Conservation (phyloP, 306 rosid genomes). For the Vigna nakashimae region DNA sequence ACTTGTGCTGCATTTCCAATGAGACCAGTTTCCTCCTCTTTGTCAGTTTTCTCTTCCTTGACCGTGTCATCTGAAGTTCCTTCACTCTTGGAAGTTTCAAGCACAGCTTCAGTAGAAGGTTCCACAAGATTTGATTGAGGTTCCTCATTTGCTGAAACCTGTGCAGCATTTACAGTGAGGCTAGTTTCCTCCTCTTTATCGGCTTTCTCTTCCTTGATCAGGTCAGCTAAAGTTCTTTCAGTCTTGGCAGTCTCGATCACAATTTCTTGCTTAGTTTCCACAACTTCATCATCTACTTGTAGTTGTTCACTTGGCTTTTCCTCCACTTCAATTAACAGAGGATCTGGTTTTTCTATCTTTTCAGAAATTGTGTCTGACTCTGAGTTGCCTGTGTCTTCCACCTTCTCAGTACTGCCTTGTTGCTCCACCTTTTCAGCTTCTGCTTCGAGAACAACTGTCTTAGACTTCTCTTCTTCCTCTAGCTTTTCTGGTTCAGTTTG, state of each 20-base stretch:
- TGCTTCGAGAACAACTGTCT: constrained; percentile 16
- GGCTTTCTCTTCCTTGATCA: constrained; percentile 40
- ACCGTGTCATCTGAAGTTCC: constrained; percentile 38
- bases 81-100: constrained; percentile 38
- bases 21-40: constrained; percentile 40
- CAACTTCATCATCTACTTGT: constrained; percentile 44
- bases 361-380: constrained; percentile 37
- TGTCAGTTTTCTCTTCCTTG: constrained; percentile 42
- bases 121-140: constrained; percentile 42
- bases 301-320: constrained; percentile 43
- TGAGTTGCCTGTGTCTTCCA: constrained; percentile 38
- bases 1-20: constrained; percentile 27
- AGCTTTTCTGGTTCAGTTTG: constrained; percentile 42
- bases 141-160: constrained; percentile 43
- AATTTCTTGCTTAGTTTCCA: constrained; percentile 44
- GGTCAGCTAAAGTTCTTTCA: constrained; percentile 43
- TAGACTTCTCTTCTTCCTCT: constrained; percentile 36
- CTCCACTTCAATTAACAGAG: constrained; percentile 38
- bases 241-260: constrained; percentile 29
- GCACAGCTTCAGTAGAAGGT: constrained; percentile 44
- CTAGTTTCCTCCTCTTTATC: constrained; percentile 42
- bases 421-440: constrained; percentile 38
- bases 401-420: constrained; percentile 35
- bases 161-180: constrained; percentile 20
- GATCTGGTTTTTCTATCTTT: constrained; percentile 39